Percentiles rank a stretch among this genome's conserved stretches.
Conservation (phyloP, 163 green algal species). For the Scenedesmus sp. region DNA sequence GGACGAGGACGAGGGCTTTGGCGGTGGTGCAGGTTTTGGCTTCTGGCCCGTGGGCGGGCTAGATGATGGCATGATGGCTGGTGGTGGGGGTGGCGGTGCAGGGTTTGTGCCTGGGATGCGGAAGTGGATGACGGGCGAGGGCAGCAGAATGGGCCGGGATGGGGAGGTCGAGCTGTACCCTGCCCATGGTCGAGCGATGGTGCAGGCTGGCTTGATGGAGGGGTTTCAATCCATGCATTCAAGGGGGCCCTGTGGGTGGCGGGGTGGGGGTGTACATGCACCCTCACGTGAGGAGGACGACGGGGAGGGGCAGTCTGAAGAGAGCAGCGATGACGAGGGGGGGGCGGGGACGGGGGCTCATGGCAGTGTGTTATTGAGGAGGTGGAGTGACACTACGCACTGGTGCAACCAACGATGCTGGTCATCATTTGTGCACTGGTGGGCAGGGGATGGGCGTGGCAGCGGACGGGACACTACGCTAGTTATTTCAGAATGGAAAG, state of each 20-base stretch:
- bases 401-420: too few relatives aligned
- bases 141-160: not conserved
- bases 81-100: not conserved
- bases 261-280: not conserved
- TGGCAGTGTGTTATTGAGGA: too few relatives aligned
- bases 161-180: not conserved
- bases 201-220: not conserved
- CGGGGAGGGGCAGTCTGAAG: slow-evolving; percentile 3
- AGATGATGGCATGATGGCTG: not conserved
- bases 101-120: not conserved
- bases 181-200: not conserved
- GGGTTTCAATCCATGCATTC: too few relatives aligned
- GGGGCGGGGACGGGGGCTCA: not conserved
- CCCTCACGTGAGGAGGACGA: not conserved
- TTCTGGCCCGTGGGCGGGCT: not conserved
- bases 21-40: not conserved
- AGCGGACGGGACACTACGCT: too few relatives aligned
- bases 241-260: too few relatives aligned
- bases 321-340: not conserved
- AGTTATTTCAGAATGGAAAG: too few relatives aligned
- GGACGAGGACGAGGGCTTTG: not conserved
- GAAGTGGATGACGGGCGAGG: not conserved
- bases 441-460: too few relatives aligned
- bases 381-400: too few relatives aligned
- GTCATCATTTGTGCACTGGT: too few relatives aligned